Evolutionary conservation across 202 grass and related monocot genomes (phyloP).

Genomic region (Hordeum pubiflorum): DNA sequence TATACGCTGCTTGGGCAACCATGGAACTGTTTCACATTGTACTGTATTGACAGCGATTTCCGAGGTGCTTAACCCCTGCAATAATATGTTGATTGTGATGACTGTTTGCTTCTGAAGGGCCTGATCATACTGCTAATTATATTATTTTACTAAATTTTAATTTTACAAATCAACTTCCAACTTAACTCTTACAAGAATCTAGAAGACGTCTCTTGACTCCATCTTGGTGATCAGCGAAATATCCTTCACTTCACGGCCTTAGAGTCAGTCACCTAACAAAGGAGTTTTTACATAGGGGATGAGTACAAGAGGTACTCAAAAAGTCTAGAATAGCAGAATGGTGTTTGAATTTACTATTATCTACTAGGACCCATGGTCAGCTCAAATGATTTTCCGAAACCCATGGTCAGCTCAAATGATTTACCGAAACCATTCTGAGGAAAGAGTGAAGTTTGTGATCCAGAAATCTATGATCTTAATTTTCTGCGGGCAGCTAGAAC

Average conservation of each 20-base stretch:
- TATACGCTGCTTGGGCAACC: constrained; percentile 70
- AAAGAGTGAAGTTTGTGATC: background rate
- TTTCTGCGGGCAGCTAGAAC: background rate
- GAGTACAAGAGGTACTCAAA: background rate
- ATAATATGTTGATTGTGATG: constrained; percentile 19
- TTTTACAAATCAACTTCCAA: background rate
- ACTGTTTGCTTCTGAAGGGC: constrained; percentile 10
- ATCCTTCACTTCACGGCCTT: background rate
- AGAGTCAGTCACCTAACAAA: background rate
- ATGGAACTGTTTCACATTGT: constrained; percentile 62
- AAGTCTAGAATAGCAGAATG: background rate
- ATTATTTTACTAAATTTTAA: background rate
- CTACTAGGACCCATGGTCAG: background rate
- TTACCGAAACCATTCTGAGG: background rate
- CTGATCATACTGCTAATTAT: background rate
- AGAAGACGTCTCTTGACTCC: background rate
- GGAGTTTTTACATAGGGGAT: background rate
- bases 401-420: background rate
- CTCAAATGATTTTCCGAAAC: background rate
- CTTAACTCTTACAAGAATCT: background rate
- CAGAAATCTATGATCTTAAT: background rate
- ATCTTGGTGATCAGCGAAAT: background rate
- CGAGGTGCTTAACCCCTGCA: constrained; percentile 50
- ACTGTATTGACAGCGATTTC: constrained; percentile 82
- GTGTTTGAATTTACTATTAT: background rate